Percentiles rank a stretch among this genome's conserved stretches.
These are phyloP conservation scores for Lophium mytilinum DNA, from an alignment of 495 filamentous ascomycete species.

Conservation along the genomic window DNA sequence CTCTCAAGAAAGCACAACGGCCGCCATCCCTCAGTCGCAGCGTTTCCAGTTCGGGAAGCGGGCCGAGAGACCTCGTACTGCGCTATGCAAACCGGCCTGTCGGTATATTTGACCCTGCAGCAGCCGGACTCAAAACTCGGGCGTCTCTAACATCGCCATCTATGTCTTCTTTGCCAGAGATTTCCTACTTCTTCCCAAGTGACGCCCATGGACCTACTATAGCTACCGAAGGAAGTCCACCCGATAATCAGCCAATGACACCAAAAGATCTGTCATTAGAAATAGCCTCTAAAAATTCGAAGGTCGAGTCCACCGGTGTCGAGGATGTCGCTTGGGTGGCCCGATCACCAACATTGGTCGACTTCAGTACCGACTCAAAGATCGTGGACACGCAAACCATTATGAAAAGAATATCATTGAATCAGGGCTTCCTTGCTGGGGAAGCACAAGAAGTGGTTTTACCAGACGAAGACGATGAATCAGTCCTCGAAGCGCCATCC, in stretches of 20 bases:
- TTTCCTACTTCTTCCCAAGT: conserved; percentile 17
- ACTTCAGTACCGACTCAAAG: background rate
- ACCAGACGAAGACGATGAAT: conserved; percentile 6
- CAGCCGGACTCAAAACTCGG: background rate
- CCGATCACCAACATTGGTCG: background rate
- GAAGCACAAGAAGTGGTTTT: conserved; percentile 16
- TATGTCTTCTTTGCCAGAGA: conserved; percentile 13
- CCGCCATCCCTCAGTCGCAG: background rate
- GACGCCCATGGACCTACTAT: background rate
- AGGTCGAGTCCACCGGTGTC: background rate
- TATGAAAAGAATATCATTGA: background rate
- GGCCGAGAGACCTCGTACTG: background rate
- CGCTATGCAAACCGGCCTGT: background rate
- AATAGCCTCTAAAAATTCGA: background rate
- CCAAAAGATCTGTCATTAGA: background rate
- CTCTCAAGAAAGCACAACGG: background rate
- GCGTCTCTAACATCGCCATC: conserved; percentile 10
- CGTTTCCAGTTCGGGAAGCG: background rate
- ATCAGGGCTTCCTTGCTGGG: conserved; percentile 14
- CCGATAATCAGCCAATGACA: background rate
- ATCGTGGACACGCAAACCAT: background rate
- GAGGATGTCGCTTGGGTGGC: background rate
- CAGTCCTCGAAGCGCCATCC: too few species aligned
- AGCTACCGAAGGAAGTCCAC: background rate
- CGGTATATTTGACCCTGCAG: background rate